Evolutionary conservation across 2,329 filamentous ascomycete species (phyloP).

Genomic region (Pseudofabraea citricarpa): DNA sequence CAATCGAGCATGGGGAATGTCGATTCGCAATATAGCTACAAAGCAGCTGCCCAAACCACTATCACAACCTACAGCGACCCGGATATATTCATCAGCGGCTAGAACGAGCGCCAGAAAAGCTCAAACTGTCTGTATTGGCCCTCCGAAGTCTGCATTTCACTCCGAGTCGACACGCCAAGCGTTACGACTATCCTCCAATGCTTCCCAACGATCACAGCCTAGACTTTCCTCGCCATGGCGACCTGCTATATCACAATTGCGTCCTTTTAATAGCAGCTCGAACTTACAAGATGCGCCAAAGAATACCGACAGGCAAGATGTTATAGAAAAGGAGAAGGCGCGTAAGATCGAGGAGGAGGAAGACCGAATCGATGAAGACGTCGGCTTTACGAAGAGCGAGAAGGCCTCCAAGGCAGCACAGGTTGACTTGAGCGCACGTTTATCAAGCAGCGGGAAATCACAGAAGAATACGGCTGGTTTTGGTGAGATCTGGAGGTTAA

Average conservation of each 20-base stretch:
- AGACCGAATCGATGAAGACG: conserved; percentile 41
- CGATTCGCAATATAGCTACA: conserved; percentile 19
- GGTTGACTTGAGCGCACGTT: conserved; percentile 79
- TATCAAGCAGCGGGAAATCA: conserved; percentile 75
- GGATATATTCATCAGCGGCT: conserved; percentile 4
- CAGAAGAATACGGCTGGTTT: conserved; percentile 52
- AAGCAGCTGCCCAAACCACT: conserved; percentile 14
- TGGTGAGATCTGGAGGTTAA: conserved; percentile 76
- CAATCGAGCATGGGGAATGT: conserved; percentile 17
- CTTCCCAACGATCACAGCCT: conserved; percentile 9
- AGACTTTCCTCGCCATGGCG: conserved; percentile 21
- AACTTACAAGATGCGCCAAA: conserved; percentile 15
- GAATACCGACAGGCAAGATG: conserved; percentile 24
- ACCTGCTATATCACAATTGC: conserved; percentile 23
- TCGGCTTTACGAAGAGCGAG: conserved; percentile 68
- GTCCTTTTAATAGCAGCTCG: conserved; percentile 22
- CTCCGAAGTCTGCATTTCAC: conserved; percentile 7
- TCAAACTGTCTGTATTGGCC: conserved; percentile 10
- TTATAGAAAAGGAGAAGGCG: conserved; percentile 29
- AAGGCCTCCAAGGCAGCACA: conserved; percentile 83
- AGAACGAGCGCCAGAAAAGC: conserved; percentile 7
- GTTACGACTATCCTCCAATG: conserved; percentile 10
- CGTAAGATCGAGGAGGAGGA: conserved; percentile 38
- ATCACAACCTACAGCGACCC: conserved; percentile 8
- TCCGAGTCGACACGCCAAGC: conserved; percentile 8